Percentiles rank a stretch among this genome's conserved stretches.
Evolutionary conservation across 2,329 filamentous ascomycete genomes (phyloP).

Genomic region (Pyrenophora seminiperda): DNA sequence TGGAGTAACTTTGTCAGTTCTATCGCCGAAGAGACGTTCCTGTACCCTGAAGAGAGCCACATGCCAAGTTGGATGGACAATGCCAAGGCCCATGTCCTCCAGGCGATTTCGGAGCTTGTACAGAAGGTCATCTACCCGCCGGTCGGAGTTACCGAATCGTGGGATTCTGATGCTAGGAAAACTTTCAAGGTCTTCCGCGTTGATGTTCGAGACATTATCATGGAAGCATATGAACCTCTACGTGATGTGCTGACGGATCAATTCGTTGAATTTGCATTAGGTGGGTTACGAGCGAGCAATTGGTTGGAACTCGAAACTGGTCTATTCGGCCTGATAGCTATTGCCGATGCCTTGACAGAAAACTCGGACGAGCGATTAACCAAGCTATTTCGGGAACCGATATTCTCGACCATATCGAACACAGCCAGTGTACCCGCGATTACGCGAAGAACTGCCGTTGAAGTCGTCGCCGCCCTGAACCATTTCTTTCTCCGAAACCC

Average conservation of each 20-base stretch:
- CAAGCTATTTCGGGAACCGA: constrained; percentile 67
- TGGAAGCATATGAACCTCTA: constrained; percentile 68
- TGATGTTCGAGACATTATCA: constrained; percentile 78
- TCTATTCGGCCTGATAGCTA: constrained; percentile 66
- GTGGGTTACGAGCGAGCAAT: constrained; percentile 47
- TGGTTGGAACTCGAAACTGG: constrained; percentile 60
- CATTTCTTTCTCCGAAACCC: constrained; percentile 76
- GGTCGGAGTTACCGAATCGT: constrained; percentile 61
- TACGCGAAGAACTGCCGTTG: constrained; percentile 70
- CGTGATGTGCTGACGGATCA: constrained; percentile 53
- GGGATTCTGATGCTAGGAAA: constrained; percentile 71
- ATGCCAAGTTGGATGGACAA: constrained; percentile 60
- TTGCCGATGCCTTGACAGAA: constrained; percentile 69
- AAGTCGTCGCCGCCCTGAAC: constrained; percentile 73
- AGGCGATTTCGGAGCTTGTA: constrained; percentile 70
- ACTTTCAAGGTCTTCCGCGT: constrained; percentile 75
- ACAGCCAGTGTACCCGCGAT: constrained; percentile 62
- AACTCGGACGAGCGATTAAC: constrained; percentile 63
- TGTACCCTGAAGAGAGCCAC: constrained; percentile 43
- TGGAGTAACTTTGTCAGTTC: constrained; percentile 79
- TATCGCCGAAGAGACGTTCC: constrained; percentile 60
- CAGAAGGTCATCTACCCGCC: constrained; percentile 72
- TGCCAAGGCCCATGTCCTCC: constrained; percentile 65
- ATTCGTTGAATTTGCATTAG: constrained; percentile 53
- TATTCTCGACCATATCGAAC: constrained; percentile 57